A percentile compares a stretch with the other conserved stretches of the same genome.
Conservation (phyloP, 371 early-diverging fungal genomes). For the Mucor irregularis region DNA sequence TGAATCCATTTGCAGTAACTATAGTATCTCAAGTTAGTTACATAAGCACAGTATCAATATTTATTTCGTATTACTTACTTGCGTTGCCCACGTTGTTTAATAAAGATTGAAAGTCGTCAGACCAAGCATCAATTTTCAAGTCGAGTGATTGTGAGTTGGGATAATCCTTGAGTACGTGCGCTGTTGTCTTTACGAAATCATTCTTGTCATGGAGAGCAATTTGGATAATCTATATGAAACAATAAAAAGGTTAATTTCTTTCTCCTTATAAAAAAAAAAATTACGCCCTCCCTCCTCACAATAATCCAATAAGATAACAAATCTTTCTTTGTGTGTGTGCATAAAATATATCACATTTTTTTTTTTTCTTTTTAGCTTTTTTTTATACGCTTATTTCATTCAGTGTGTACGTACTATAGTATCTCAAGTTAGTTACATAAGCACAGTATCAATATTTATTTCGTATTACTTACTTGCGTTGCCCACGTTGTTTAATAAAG, state of each 20-base stretch:
- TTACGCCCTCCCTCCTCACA: background rate
- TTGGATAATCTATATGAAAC: constrained; percentile 15
- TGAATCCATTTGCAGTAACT: constrained; percentile 16
- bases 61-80: constrained; percentile 11
- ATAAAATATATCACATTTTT: background rate
- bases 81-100: constrained; percentile 12
- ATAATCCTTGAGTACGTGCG: constrained; percentile 18
- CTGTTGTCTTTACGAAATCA: constrained; percentile 22
- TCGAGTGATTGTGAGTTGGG: constrained; percentile 11
- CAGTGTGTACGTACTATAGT: no score
- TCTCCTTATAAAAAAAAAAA: no score
- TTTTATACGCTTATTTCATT: no score
- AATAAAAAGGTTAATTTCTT: background rate
- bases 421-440: background rate
- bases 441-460: background rate
- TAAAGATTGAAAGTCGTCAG: constrained; percentile 4
- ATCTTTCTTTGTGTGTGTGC: background rate
- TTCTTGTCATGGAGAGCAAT: constrained; percentile 22
- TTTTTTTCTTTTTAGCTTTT: no score
- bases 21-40: background rate
- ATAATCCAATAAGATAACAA: no score
- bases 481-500: constrained; percentile 11
- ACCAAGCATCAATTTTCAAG: constrained; percentile 20
- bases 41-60: background rate
- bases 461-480: constrained; percentile 11